Base-by-base conservation (phyloP, 768 basidiomycete species). In the Rhizopogon sp. region DNA sequence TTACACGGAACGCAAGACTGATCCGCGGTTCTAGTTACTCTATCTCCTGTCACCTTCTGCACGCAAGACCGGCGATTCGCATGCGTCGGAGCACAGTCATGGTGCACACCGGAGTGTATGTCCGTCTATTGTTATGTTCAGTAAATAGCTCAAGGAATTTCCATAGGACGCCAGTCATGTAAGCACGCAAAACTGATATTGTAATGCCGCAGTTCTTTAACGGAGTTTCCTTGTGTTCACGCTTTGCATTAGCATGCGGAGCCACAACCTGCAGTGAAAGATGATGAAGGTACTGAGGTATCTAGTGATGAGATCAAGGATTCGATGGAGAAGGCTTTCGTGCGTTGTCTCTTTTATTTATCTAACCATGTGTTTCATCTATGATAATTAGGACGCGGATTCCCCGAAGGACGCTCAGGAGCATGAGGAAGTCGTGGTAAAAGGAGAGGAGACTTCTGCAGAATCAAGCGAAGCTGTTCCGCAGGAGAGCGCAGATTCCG, bases 21-120 rank as follows among this genome's bases (percentile, higher is more conserved):
- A 53, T 43, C 17, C 45, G 33, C 50, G 40, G 29, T 35, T 25
- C 35, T 42, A 70, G 69, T 52, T 72, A 14, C 52, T 70, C 41
- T 72, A 70, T 51, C 62, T 72, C 17, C 52, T 67, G 10, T 70
- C 69, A 11, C 69, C 69, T 9, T 61, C 70, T 5, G 60, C 66
- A n/a, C 66, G 63, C 46, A 58, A 61, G 20, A 42, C 43, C 7
- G 53, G 58, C 42, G 64, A 68, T 58, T 60, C 22, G 3, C 62
- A 70, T 55, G 40, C 58, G n/a, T 37, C 35, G 20, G 59, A 33
- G 6, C 63, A 65, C n/a, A 58, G 13, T 22, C 63, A 64, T 31
- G 45, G 3, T 17, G 29, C 50, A 31, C 53, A 50, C 31, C 35
- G 22, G 45, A 31, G 44, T 40, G 70, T 71, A 58, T 35, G 69